These are phyloP conservation scores for Wickerhamomyces canadensis DNA, from an alignment of 805 yeast species.

Conservation along the genomic window DNA sequence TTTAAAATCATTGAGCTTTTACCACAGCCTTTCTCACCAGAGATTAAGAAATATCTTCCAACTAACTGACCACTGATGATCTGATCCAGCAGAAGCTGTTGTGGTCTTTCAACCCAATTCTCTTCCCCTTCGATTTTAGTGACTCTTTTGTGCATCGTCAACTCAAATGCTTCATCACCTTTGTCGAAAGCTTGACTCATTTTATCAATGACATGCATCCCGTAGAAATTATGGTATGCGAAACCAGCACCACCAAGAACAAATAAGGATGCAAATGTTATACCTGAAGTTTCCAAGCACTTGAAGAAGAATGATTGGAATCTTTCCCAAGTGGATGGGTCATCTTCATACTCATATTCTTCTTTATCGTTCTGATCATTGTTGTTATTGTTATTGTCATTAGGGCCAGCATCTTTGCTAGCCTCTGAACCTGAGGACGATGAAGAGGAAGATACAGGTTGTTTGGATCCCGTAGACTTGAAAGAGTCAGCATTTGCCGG, in stretches of 20 bases:
- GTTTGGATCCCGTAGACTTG: constrained; percentile 5
- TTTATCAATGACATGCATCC: constrained; percentile 52
- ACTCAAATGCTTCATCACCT: constrained; percentile 60
- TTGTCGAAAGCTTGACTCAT: constrained; percentile 61
- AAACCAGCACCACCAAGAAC: constrained; percentile 69
- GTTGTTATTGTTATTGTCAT: constrained; percentile 6
- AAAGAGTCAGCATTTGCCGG: constrained; percentile 17
- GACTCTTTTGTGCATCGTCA: constrained; percentile 44
- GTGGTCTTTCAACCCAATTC: constrained; percentile 68
- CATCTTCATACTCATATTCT: constrained; percentile 9
- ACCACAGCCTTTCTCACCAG: constrained; percentile 88
- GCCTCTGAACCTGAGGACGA: neutral
- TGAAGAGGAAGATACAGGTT: constrained; percentile 1
- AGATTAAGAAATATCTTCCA: constrained; percentile 66
- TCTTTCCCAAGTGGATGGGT: constrained; percentile 10
- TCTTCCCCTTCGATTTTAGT: constrained; percentile 31
- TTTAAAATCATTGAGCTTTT: constrained; percentile 72
- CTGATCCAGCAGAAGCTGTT: constrained; percentile 59
- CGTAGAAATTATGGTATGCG: constrained; percentile 61
- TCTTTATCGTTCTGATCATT: constrained; percentile 9
- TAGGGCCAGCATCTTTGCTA: constrained; percentile 2
- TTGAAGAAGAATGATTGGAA: constrained; percentile 26
- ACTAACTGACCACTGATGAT: constrained; percentile 56
- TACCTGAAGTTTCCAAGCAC: constrained; percentile 61
- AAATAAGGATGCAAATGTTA: constrained; percentile 63